These are phyloP conservation scores for Suillus brevipes DNA, from an alignment of 768 basidiomycete species.

Conservation along the genomic window DNA sequence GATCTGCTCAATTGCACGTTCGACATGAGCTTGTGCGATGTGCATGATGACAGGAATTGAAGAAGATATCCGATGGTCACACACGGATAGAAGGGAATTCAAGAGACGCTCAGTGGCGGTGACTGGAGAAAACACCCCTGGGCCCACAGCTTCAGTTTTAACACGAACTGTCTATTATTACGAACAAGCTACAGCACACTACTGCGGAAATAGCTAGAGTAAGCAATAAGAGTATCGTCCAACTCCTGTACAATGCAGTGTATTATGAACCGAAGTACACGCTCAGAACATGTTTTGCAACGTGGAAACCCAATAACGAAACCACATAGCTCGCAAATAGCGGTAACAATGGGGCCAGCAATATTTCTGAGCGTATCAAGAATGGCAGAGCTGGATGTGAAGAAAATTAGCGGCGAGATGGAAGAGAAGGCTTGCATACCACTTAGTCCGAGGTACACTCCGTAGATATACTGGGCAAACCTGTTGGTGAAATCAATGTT, in stretches of 20 bases:
- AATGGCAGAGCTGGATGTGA: conserved; percentile 78
- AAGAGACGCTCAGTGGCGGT: conserved; percentile 12
- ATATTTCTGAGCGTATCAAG: conserved; percentile 83
- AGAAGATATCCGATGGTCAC: conserved; percentile 7
- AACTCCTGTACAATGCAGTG: conserved; percentile 1
- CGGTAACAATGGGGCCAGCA: conserved; percentile 88
- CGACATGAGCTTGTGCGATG: conserved; percentile 36
- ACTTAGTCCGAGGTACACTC: conserved; percentile 83
- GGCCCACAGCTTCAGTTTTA: conserved; percentile 5
- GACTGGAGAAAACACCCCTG: conserved; percentile 3
- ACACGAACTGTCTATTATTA: conserved; percentile 4
- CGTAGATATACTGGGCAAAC: conserved; percentile 88
- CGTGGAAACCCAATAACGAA: conserved; percentile 88
- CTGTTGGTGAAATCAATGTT: conserved; percentile 38
- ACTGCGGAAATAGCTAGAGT: conserved; percentile 3
- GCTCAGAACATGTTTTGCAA: conserved; percentile 77
- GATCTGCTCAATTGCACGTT: conserved; percentile 37
- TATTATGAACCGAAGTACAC: conserved; percentile 69
- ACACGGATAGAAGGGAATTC: conserved; percentile 9
- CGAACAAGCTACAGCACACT: neutral
- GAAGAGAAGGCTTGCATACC: conserved; percentile 44
- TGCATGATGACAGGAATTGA: conserved; percentile 27
- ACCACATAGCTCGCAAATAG: conserved; percentile 84
- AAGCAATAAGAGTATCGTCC: neutral
- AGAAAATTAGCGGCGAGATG: conserved; percentile 19